phyloP scores from a whole-genome alignment of 108 stramenopile genomes.

The Mediolabrus comicus region DNA sequence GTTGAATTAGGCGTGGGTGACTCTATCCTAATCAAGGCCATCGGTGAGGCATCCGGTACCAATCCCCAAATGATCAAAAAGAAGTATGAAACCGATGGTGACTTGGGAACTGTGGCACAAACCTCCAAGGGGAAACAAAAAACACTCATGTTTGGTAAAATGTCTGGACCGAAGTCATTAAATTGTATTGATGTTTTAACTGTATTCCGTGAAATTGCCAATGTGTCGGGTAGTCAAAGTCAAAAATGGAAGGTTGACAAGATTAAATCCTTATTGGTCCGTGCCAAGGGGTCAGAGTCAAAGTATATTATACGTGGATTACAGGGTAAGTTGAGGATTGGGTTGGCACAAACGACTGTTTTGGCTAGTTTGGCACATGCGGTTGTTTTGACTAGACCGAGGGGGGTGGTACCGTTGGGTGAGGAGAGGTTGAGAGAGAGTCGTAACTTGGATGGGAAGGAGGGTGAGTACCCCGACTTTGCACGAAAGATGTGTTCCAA shows the following conservation, averaged over 20 bases:
- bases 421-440: slow-evolving; percentile 34
- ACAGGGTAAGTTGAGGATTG: slow-evolving; percentile 98
- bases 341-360: slow-evolving; percentile 94
- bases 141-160: slow-evolving; percentile 76
- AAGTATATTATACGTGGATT: slow-evolving; percentile 98
- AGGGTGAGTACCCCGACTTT: slow-evolving; percentile 44
- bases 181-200: slow-evolving; percentile 54
- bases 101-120: slow-evolving; percentile 93
- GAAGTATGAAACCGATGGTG: slow-evolving; percentile 85
- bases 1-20: slow-evolving; percentile 98
- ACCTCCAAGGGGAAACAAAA: slow-evolving; percentile 79
- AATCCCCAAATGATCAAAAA: slow-evolving; percentile 71
- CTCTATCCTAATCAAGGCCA: slow-evolving; percentile 91
- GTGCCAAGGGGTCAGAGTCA: slow-evolving; percentile 77
- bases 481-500: slow-evolving; percentile 44
- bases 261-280: slow-evolving; percentile 91
- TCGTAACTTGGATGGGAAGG: slow-evolving; percentile 37
- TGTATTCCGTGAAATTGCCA: slow-evolving; percentile 77
- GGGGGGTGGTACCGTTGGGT: slow-evolving; percentile 36
- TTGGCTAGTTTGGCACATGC: slow-evolving; percentile 94
- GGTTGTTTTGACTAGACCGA: slow-evolving; percentile 58
- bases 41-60: slow-evolving; percentile 85
- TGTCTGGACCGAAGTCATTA: slow-evolving; percentile 76
- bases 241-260: slow-evolving; percentile 92
- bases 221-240: slow-evolving; percentile 79